These are phyloP conservation scores for Pisolithus albus DNA, from an alignment of 768 basidiomycete genomes.

Conservation along the genomic window DNA sequence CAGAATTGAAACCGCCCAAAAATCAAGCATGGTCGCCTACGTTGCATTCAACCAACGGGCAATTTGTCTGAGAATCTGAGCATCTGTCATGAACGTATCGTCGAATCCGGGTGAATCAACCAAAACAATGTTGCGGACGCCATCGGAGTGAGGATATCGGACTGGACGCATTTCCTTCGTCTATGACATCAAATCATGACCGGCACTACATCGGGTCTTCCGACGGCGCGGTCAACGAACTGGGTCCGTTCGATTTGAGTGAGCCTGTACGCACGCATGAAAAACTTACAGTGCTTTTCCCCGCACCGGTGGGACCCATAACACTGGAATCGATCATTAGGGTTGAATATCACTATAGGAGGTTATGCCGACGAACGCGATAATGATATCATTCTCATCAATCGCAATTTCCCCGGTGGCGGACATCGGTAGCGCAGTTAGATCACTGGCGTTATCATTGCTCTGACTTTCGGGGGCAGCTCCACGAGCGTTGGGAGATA, in stretches of 20 bases:
- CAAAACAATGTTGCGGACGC: slow-evolving; percentile 10
- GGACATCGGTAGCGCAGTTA: too few species aligned
- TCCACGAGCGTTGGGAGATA: too few species aligned
- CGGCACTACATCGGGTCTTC: neutral
- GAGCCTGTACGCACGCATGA: neutral
- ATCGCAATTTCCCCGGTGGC: neutral
- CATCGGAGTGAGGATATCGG: slow-evolving; percentile 11
- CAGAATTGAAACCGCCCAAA: neutral
- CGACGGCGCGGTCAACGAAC: neutral
- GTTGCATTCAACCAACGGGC: slow-evolving; percentile 22
- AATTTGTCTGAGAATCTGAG: slow-evolving; percentile 20
- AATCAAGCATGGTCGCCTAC: slow-evolving; percentile 10
- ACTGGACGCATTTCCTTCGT: slow-evolving; percentile 15
- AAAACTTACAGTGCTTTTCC: slow-evolving; percentile 1
- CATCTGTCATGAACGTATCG: slow-evolving; percentile 19
- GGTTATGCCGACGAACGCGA: neutral
- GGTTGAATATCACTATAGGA: neutral
- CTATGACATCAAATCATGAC: slow-evolving; percentile 16
- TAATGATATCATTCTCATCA: neutral
- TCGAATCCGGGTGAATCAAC: slow-evolving; percentile 21
- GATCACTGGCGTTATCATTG: too few species aligned
- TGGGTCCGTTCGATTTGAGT: neutral
- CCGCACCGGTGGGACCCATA: slow-evolving; percentile 1
- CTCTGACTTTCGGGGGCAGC: too few species aligned
- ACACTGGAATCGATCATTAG: neutral